Conservation (phyloP, 305 asterid species). For the Fraxinus albicans region DNA sequence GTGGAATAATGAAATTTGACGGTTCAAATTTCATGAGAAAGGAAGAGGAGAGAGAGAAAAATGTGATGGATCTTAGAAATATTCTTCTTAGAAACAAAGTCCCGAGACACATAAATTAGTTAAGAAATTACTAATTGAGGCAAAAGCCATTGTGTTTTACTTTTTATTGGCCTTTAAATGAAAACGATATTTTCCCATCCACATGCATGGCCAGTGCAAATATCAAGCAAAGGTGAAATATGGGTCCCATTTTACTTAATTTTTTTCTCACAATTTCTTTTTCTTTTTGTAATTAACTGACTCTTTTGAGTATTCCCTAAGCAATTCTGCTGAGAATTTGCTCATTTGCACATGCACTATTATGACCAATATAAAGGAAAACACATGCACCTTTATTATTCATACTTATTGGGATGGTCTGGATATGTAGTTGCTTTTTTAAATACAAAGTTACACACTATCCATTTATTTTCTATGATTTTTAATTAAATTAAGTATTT, state of each 20-base stretch:
- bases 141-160: not conserved
- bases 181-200: conserved; percentile 6
- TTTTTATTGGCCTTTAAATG: not conserved
- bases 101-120: not conserved
- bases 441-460: not conserved
- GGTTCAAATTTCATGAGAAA: no score
- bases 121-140: not conserved
- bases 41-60: no score
- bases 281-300: conserved; percentile 4
- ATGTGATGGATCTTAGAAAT: not conserved
- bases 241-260: conserved; percentile 33
- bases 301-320: conserved; percentile 46
- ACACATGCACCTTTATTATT: conserved; percentile 28
- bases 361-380: not conserved
- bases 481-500: no score
- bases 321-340: conserved; percentile 47
- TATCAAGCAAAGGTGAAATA: conserved; percentile 23
- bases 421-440: not conserved
- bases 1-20: no score
- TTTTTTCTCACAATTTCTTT: not conserved
- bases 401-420: not conserved
- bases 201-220: conserved; percentile 25
- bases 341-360: conserved; percentile 36
- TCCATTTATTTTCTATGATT: not conserved
- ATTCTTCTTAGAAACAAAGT: not conserved